These are phyloP conservation scores for Salix arbutifolia DNA, from an alignment of 345 rosid species.

Conservation along the genomic window DNA sequence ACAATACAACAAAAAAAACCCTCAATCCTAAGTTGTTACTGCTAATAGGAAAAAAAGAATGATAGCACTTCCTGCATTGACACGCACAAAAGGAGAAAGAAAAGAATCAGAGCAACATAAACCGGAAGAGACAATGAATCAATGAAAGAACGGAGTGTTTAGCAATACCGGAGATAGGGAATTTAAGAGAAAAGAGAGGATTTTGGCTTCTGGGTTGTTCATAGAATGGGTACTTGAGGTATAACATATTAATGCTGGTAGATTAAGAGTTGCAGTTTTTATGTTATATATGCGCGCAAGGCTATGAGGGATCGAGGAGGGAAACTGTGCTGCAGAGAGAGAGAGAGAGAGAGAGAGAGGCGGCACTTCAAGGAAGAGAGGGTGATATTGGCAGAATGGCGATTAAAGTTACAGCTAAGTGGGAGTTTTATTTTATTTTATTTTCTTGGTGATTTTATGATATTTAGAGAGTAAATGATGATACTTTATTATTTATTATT, in stretches of 20 bases:
- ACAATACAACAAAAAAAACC: neutral
- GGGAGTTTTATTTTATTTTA: neutral
- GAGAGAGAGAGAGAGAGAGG: neutral
- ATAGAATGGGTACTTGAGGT: neutral
- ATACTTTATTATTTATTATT: too few species aligned
- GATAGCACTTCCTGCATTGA: neutral
- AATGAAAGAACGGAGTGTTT: neutral
- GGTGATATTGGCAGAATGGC: constrained; percentile 24
- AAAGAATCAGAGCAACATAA: neutral
- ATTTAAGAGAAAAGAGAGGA: neutral
- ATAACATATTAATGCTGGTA: neutral
- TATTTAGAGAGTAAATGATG: too few species aligned
- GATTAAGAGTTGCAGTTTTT: neutral
- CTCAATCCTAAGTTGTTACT: neutral
- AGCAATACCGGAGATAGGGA: neutral
- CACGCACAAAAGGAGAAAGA: neutral
- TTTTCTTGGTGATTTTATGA: neutral
- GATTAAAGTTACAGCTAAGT: constrained; percentile 19
- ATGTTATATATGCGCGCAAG: neutral
- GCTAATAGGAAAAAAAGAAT: neutral
- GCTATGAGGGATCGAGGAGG: constrained; percentile 7
- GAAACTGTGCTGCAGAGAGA: neutral
- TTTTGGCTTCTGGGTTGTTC: neutral
- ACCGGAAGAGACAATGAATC: neutral
- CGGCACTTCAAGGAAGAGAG: constrained; percentile 12